These are phyloP conservation scores for Aspergillus sclerotioniger DNA, from an alignment of 495 filamentous ascomycete genomes.

Conservation along the genomic window DNA sequence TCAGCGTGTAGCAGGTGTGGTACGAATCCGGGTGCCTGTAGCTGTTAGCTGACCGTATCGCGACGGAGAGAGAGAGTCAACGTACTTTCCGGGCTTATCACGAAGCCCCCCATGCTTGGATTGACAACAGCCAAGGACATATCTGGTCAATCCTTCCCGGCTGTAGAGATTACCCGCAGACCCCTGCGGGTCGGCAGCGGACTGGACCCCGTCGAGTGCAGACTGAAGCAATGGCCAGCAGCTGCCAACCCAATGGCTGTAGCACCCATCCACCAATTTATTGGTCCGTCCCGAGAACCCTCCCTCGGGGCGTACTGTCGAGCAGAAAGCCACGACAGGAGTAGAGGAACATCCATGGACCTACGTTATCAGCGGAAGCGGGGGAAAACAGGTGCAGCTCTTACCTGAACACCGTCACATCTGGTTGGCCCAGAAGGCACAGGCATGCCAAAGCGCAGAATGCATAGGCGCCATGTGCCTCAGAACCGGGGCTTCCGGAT, in stretches of 20 bases:
- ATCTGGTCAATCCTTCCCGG: slow-evolving; percentile 78
- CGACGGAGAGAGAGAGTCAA: slow-evolving; percentile 16
- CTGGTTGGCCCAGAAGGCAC: slow-evolving; percentile 74
- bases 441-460: slow-evolving; percentile 91
- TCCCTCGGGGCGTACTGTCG: slow-evolving; percentile 87
- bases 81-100: slow-evolving; percentile 91
- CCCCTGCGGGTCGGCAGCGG: slow-evolving; percentile 17
- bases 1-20: slow-evolving; percentile 86
- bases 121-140: slow-evolving; percentile 88
- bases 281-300: slow-evolving; percentile 93
- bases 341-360: slow-evolving; percentile 71
- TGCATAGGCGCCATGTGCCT: slow-evolving; percentile 95
- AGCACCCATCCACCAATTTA: slow-evolving; percentile 96
- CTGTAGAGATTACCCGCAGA: slow-evolving; percentile 62
- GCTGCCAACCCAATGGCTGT: slow-evolving; percentile 94
- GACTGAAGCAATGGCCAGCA: slow-evolving; percentile 91
- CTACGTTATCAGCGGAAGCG: slow-evolving; percentile 38
- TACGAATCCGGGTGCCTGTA: slow-evolving; percentile 77
- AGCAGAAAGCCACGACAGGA: slow-evolving; percentile 83
- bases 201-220: slow-evolving; percentile 56
- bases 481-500: slow-evolving; percentile 71
- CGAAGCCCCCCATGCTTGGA: slow-evolving; percentile 74
- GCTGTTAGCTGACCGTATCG: not conserved
- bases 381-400: slow-evolving; percentile 18
- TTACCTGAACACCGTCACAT: slow-evolving; percentile 65